A percentile compares a stretch with the other conserved stretches of the same genome.
Conservation (phyloP, 257 asterid species). For the Gentiana dahurica region DNA sequence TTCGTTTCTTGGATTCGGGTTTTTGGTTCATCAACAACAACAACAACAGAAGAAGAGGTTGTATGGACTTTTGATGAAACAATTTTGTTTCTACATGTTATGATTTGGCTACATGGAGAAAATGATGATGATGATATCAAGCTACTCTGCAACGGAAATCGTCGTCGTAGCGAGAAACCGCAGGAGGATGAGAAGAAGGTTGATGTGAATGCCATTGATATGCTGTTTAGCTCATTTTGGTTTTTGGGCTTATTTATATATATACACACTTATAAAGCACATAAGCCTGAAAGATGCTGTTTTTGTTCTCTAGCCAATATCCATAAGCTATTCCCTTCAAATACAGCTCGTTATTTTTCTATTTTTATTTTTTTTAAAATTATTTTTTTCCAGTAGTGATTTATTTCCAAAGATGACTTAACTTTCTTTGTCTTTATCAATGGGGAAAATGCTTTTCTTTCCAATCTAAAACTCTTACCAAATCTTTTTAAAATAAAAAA, state of each 20-base stretch:
- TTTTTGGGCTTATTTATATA: background rate
- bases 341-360: slow-evolving; percentile 1
- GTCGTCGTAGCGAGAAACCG: slow-evolving; percentile 15
- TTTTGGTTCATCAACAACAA: background rate
- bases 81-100: background rate
- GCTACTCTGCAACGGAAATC: background rate
- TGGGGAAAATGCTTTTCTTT: too few relatives aligned
- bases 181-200: slow-evolving; percentile 14
- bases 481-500: too few relatives aligned
- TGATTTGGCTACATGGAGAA: background rate
- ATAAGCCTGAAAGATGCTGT: slow-evolving; percentile 17
- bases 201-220: slow-evolving; percentile 36
- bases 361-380: background rate
- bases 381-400: too few relatives aligned
- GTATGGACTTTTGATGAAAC: slow-evolving; percentile 18
- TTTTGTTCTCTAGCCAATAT: slow-evolving; percentile 17
- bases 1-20: slow-evolving; percentile 17
- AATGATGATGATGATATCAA: slow-evolving; percentile 1
- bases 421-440: too few relatives aligned
- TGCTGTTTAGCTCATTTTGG: background rate
- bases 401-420: too few relatives aligned
- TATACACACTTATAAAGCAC: slow-evolving; percentile 1
- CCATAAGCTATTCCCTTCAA: background rate
- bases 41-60: slow-evolving; percentile 3
- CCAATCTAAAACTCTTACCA: too few relatives aligned